Evolutionary conservation across 352 stramenopile genomes (phyloP).

Genomic region (Phytophthora idaei): DNA sequence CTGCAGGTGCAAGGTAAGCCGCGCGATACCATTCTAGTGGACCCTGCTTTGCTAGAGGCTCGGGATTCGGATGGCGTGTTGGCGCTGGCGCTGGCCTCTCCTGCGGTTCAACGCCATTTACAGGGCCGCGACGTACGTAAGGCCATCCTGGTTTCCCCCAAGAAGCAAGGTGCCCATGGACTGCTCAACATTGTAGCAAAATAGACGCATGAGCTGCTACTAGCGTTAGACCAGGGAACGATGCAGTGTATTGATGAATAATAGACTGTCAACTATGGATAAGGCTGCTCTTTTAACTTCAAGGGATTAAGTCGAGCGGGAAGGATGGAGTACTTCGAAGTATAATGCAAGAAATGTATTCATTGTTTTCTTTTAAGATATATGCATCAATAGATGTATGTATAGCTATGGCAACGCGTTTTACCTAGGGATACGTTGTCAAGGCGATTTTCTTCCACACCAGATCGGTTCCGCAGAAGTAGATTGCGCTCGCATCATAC

Average conservation of each 20-base stretch:
- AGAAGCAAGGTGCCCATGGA: slow-evolving; percentile 77
- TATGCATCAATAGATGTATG: slow-evolving; percentile 7
- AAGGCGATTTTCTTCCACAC: slow-evolving; percentile 29
- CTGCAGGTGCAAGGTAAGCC: slow-evolving; percentile 82
- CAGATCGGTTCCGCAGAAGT: slow-evolving; percentile 36
- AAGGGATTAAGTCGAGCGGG: too few relatives aligned
- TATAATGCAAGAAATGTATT: slow-evolving; percentile 15
- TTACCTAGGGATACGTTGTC: slow-evolving; percentile 7
- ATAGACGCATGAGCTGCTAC: slow-evolving; percentile 20
- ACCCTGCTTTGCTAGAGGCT: slow-evolving; percentile 48
- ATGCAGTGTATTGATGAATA: neutral
- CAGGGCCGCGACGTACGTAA: slow-evolving; percentile 69
- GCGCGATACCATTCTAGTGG: slow-evolving; percentile 73
- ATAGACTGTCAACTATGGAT: neutral
- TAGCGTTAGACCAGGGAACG: neutral
- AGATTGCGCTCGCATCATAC: slow-evolving; percentile 39
- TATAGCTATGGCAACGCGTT: neutral
- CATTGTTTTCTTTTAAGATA: neutral
- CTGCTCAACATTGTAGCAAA: slow-evolving; percentile 81
- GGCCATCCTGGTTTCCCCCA: slow-evolving; percentile 79
- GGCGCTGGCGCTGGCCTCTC: slow-evolving; percentile 57
- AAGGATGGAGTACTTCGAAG: too few relatives aligned
- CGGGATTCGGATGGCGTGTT: slow-evolving; percentile 69
- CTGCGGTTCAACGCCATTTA: slow-evolving; percentile 71
- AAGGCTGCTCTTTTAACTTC: too few relatives aligned